Evolutionary conservation across 1,284 basidiomycete species (phyloP).

Genomic region (Papiliotrema nemorosa): DNA sequence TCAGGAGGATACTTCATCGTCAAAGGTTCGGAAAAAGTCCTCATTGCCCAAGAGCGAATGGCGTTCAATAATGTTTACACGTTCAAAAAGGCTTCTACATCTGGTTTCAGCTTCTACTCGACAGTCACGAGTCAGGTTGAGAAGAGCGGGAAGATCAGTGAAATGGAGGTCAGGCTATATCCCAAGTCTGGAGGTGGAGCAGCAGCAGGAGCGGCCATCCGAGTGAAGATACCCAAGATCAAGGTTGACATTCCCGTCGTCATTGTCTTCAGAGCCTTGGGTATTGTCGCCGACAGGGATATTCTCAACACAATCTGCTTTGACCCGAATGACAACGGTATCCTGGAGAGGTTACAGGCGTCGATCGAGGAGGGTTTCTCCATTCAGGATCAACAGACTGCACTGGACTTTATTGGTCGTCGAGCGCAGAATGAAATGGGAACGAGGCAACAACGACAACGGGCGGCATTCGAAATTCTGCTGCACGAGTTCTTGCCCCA

Average conservation of each 20-base stretch:
- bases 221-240: constrained; percentile 96
- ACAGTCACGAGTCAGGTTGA: constrained; percentile 98
- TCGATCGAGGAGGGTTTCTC: constrained; percentile 99
- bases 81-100: constrained; percentile 84
- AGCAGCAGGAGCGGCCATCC: constrained; percentile 77
- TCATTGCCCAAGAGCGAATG: constrained; percentile 99
- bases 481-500: constrained; percentile 99
- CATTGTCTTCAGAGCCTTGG: constrained; percentile 96
- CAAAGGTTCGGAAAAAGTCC: constrained; percentile 98
- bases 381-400: constrained; percentile 88
- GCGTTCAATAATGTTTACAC: constrained; percentile 99
- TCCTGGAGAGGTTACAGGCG: constrained; percentile 98
- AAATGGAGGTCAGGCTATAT: constrained; percentile 98
- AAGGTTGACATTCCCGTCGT: constrained; percentile 98
- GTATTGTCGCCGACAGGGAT: constrained; percentile 96
- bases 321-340: constrained; percentile 90
- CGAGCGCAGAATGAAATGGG: constrained; percentile 94
- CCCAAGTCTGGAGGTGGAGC: constrained; percentile 58
- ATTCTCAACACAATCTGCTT: constrained; percentile 99
- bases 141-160: constrained; percentile 96
- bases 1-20: constrained; percentile 98
- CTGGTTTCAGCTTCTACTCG: constrained; percentile 88
- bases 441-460: constrained; percentile 84
- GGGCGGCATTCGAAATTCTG: constrained; percentile 95
- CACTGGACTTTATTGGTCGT: constrained; percentile 96